Evolutionary conservation across 805 yeast species (phyloP), one percentile per base, ranked within the genome.

Genomic region (Saturnispora halmiae): DNA sequence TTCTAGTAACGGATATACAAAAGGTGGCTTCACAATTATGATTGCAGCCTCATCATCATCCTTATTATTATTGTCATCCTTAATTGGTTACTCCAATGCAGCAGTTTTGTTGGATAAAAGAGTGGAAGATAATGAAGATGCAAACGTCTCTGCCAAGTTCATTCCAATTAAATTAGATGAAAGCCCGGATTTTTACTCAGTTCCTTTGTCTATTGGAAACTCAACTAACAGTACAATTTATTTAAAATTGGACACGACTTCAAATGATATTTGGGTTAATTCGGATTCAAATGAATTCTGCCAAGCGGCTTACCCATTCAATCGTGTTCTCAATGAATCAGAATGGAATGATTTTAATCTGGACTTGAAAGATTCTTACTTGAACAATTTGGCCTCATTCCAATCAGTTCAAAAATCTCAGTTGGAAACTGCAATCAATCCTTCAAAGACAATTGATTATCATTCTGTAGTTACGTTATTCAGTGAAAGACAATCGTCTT

Each of bases 261-360:
- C 83, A 0, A 67, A 79, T 0, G 84, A 78, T 49, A 60, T 79
- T 10, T 79, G 83, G 82, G 73, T 77, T 15, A 64, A 70, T 38
- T 34, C 49, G 1, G 43, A 34, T 13, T 13, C 31, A 4, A 46
- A 46, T 30, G 45, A 40, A 14, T 40, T 27, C 13, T 48, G 52
- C 36, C 33, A 36, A 14, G 46, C 48, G 14, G 41, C 36, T 36
- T 42, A 34, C 19, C 38, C 48, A 26, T 7, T 43, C 9, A 40
- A 36, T 13, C 25, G 32, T 5, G 20, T 25, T 15, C 34, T 14
- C 13, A 42, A 43, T 30, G 18, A 24, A 11, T 31, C 39, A 7
- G 38, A 33, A 26, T 44, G 46, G 46, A 37, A 34, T n/a, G 11
- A 19, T 1, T 36, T 42, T 5, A 34, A 29, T 15, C 6, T 15